Base-by-base conservation (phyloP, 2,329 filamentous ascomycete species). In the Aspergillus candidus region DNA sequence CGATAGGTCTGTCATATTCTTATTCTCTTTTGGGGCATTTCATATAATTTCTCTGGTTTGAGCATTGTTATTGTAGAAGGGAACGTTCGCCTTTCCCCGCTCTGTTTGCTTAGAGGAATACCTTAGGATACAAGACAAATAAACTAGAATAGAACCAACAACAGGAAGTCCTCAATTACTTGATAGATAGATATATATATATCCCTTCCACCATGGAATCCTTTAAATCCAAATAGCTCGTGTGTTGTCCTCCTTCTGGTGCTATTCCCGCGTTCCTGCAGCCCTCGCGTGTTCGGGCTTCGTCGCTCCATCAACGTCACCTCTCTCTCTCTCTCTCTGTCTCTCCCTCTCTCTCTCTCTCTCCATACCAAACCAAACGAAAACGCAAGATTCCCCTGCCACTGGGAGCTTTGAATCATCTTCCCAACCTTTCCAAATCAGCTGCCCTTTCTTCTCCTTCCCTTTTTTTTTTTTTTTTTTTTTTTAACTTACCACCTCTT, bases 231-330 rank as follows among this genome's bases (percentile, higher is more conserved):
- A 47, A 36, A 44, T 49, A 43, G 46, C 39, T 48, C 43, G 41
- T 47, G 41, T 50, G 39, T 50, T 50, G 44, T 51, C 44, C 44
- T 46, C 46, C 49, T 55, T 43, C 50, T 43, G 47, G 50, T 51
- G 50, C 49, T 50, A 55, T 51, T 54, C 50, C 55, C 53, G 51
- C 49, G 55, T 58, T 58, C 56, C 57, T 59, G 54, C 57, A 56
- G 55, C 50, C 49, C 53, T 57, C 54, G 53, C 58, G 55, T 59
- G 51, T 58, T 57, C 52, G 53, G 55, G 55, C 52, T 58, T 55
- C 53, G 50, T 59, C 57, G 56, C 55, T 59, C 54, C 54, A 61
- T 58, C 57, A 61, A 60, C 58, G 56, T 59, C 58, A 60, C 52
- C 53, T 58, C 56, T 54, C 55, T 45, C 48, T 43, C 42, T 46